phyloP scores from a whole-genome alignment of 2,329 filamentous ascomycete species.

The Ilyonectria sp. region DNA sequence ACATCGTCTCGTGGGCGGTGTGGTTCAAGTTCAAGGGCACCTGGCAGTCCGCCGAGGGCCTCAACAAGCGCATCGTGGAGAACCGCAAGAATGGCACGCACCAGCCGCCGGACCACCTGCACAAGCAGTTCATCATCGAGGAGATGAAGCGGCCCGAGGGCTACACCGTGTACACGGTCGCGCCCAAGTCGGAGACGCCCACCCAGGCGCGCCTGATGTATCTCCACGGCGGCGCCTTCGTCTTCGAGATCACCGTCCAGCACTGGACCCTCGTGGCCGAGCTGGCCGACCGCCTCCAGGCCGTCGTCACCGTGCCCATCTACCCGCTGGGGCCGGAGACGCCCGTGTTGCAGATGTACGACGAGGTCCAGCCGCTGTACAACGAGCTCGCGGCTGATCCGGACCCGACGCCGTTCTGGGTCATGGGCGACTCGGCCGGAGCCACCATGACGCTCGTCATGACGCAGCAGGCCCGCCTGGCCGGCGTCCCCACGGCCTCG shows the following conservation, averaged over 20 bases:
- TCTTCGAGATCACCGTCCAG: slow-evolving; percentile 47
- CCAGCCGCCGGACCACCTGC: slow-evolving; percentile 44
- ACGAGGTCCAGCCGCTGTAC: slow-evolving; percentile 50
- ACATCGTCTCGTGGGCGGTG: slow-evolving; percentile 47
- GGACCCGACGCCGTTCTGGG: slow-evolving; percentile 49
- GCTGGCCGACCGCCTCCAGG: slow-evolving; percentile 50
- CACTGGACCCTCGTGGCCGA: slow-evolving; percentile 50
- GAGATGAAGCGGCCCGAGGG: slow-evolving; percentile 39
- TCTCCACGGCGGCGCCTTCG: slow-evolving; percentile 51
- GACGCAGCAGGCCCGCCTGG: slow-evolving; percentile 48
- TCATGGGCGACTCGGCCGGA: slow-evolving; percentile 52
- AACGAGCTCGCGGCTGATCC: slow-evolving; percentile 49
- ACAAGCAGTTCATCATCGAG: slow-evolving; percentile 47
- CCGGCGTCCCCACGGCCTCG: slow-evolving; percentile 44
- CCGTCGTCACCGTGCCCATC: slow-evolving; percentile 51
- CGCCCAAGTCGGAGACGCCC: slow-evolving; percentile 50
- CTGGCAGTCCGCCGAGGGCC: slow-evolving; percentile 44
- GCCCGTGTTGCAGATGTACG: slow-evolving; percentile 51
- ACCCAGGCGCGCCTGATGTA: slow-evolving; percentile 50
- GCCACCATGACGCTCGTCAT: slow-evolving; percentile 51
- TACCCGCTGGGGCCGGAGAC: slow-evolving; percentile 53
- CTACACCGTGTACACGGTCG: slow-evolving; percentile 48
- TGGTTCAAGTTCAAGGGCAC: slow-evolving; percentile 47
- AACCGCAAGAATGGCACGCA: slow-evolving; percentile 39
- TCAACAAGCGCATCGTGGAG: slow-evolving; percentile 45